Conservation (phyloP, 768 basidiomycete genomes). For the Inosperma sp. region DNA sequence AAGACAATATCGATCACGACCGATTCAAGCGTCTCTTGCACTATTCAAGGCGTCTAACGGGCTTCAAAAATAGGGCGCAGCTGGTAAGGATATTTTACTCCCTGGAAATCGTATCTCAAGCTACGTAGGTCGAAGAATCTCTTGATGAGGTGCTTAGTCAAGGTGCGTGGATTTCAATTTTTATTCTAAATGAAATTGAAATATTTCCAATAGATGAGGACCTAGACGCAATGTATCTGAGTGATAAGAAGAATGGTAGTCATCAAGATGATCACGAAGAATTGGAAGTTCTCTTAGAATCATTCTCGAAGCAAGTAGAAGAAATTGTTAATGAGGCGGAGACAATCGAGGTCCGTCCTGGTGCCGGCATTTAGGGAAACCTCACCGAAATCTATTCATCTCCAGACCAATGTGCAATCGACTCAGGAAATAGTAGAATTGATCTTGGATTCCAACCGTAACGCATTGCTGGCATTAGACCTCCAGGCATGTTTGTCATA, state of each 20-base stretch:
- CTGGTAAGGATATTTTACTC: slow-evolving; percentile 44
- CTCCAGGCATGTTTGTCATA: slow-evolving; percentile 55
- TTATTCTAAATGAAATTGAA: not conserved
- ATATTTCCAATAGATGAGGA: slow-evolving; percentile 71
- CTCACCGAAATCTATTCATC: not conserved
- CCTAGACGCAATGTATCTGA: slow-evolving; percentile 91
- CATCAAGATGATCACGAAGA: slow-evolving; percentile 80
- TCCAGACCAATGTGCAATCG: slow-evolving; percentile 85
- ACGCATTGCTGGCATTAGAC: slow-evolving; percentile 85
- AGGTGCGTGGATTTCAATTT: slow-evolving; percentile 41
- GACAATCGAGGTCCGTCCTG: slow-evolving; percentile 61
- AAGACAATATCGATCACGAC: slow-evolving; percentile 93
- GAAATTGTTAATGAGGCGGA: slow-evolving; percentile 94
- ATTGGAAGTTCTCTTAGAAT: slow-evolving; percentile 88
- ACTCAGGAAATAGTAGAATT: slow-evolving; percentile 98
- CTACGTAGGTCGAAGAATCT: slow-evolving; percentile 73
- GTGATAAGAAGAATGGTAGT: slow-evolving; percentile 65
- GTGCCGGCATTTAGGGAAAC: not conserved
- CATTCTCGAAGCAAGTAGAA: slow-evolving; percentile 93
- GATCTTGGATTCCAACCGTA: slow-evolving; percentile 93
- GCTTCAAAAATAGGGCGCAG: slow-evolving; percentile 88
- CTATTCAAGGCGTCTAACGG: slow-evolving; percentile 82
- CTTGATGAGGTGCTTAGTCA: slow-evolving; percentile 89
- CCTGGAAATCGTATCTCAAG: not conserved
- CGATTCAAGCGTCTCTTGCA: slow-evolving; percentile 89